Percentiles rank a stretch among this genome's conserved stretches.
phyloP scores from a whole-genome alignment of 1,284 basidiomycete genomes.

The Apiotrichum akiyoshidainum region DNA sequence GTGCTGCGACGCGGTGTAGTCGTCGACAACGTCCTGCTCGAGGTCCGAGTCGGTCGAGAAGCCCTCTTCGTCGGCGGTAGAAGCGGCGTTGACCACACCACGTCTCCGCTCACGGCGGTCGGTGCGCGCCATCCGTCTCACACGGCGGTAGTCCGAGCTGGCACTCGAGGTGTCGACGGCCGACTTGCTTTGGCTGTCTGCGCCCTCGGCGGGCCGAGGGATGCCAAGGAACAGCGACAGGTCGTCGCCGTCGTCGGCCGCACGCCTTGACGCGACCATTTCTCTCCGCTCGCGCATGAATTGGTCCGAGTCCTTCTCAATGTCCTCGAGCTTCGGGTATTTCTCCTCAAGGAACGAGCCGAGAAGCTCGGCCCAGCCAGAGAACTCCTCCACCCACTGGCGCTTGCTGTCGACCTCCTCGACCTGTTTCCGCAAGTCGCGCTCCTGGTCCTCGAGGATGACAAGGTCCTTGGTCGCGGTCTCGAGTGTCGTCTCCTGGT shows the following conservation, averaged over 20 bases:
- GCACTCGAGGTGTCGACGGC: constrained; percentile 42
- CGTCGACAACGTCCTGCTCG: constrained; percentile 60
- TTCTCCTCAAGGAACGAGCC: constrained; percentile 89
- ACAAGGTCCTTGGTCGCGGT: constrained; percentile 60
- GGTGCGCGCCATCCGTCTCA: constrained; percentile 58
- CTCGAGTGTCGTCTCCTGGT: constrained; percentile 42
- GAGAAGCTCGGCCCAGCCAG: constrained; percentile 80
- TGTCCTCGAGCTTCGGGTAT: constrained; percentile 76
- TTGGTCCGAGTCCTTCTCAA: constrained; percentile 76
- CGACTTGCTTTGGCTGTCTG: constrained; percentile 5
- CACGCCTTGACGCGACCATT: constrained; percentile 65
- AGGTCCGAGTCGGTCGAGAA: constrained; percentile 81
- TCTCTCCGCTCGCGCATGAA: constrained; percentile 70
- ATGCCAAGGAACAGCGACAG: constrained; percentile 69
- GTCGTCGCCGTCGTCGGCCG: constrained; percentile 76
- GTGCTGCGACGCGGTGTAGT: constrained; percentile 65
- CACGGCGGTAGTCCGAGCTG: constrained; percentile 55
- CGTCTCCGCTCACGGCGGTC: constrained; percentile 56
- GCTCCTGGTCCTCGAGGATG: constrained; percentile 70
- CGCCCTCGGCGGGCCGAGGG: constrained; percentile 41
- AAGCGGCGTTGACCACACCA: constrained; percentile 4
- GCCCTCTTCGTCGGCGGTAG: constrained; percentile 61
- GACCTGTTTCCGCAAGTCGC: constrained; percentile 75
- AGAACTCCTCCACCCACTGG: constrained; percentile 81
- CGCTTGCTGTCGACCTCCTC: constrained; percentile 73